Evolutionary conservation across 129 eudicot genomes (phyloP), one percentile per base, ranked within the genome.

Genomic region (Lactuca sativa): DNA sequence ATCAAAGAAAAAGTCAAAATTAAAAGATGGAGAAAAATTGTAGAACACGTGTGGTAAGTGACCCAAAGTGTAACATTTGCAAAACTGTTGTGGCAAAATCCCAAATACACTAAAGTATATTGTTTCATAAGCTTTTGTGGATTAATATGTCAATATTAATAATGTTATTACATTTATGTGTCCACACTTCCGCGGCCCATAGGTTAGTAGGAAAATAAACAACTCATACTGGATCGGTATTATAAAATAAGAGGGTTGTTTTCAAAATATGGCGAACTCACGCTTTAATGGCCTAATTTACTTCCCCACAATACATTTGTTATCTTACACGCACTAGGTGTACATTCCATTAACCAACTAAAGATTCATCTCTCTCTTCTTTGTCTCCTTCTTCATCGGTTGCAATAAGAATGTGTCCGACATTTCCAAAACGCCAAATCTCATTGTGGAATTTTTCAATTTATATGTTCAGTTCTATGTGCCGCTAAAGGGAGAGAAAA

Each of bases 321-420:
- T 13, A 60, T 0, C 37, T 9, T 32, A 32, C 40, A 14, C 43
- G 11, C 44, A 33, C 14, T 11, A 7, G 15, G 51, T 6, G 51
- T 51, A 62, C 51, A 37, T 34, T 62, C 61, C 11, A 14, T 13
- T 0, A 25, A 53, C 48, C 51, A 67, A 64, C 70, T 15, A 4
- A 18, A 41, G 16, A 34, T 9, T 67, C 9, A 37, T 41, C 33
- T 1, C 9, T 40, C 34, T 36, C 52, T 68, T 37, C 9, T 54
- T 68, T 55, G 73, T 68, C 73, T 16, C 14, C 38, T 55, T 68
- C 34, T 37, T 68, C 62, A 62, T 1, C 67, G 36, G 48, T 34
- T 6, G 36, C 73, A 1, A 38, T 33, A 12, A 3, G 6, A 61
- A 67, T 67, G 17, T 16, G 37, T 10, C 55, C 10, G 7, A 34